Evolutionary conservation across 2,329 filamentous ascomycete species (phyloP).

Genomic region (Teratosphaeriaceae sp.): DNA sequence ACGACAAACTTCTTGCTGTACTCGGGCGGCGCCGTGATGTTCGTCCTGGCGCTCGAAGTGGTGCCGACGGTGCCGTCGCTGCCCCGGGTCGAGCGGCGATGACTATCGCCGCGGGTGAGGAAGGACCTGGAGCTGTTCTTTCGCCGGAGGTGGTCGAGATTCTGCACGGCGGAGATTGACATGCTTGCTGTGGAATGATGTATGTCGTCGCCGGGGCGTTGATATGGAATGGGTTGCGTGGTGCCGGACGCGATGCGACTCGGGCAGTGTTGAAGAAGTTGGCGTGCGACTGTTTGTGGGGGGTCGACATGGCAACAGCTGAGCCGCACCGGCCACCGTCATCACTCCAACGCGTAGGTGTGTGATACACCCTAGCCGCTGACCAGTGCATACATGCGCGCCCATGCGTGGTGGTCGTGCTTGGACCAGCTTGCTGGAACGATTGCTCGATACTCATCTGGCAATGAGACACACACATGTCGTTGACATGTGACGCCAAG

Average conservation of each 20-base stretch:
- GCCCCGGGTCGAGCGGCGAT: conserved; percentile 38
- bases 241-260: background rate
- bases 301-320: too few species aligned
- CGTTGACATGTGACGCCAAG: conserved; percentile 1
- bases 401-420: too few species aligned
- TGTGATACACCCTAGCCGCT: too few species aligned
- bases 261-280: background rate
- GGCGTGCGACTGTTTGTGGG: background rate
- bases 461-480: too few species aligned
- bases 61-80: conserved; percentile 91
- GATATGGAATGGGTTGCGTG: conserved; percentile 4
- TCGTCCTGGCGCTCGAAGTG: conserved; percentile 66
- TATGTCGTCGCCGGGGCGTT: background rate
- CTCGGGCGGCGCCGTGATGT: conserved; percentile 80
- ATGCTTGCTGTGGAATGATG: conserved; percentile 14
- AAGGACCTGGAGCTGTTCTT: conserved; percentile 40
- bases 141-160: conserved; percentile 53
- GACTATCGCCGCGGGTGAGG: conserved; percentile 28
- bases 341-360: too few species aligned
- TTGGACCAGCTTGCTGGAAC: too few species aligned
- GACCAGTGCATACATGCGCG: too few species aligned
- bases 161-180: conserved; percentile 32
- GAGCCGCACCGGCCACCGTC: too few species aligned
- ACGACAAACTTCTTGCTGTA: conserved; percentile 99
- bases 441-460: too few species aligned